Conservation (phyloP, 352 stramenopile species). For the Phytophthora litchii region DNA sequence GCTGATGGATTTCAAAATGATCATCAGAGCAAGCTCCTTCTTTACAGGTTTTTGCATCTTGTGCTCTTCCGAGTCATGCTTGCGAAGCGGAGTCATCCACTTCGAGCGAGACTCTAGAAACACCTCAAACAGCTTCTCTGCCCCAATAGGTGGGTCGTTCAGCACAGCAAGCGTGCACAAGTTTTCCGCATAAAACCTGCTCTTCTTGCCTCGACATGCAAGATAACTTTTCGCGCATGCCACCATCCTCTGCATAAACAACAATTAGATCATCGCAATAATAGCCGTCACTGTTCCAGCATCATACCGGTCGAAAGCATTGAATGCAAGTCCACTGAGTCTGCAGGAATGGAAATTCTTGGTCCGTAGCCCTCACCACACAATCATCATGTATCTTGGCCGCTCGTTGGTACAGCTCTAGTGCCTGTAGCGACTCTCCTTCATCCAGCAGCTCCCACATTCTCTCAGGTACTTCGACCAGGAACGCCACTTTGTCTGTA, state of each 20-base stretch:
- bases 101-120: slow-evolving; percentile 61
- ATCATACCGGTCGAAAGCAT: slow-evolving; percentile 60
- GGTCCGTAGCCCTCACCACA: slow-evolving; percentile 17
- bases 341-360: slow-evolving; percentile 65
- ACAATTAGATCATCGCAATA: slow-evolving; percentile 3
- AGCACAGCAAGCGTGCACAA: slow-evolving; percentile 58
- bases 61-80: slow-evolving; percentile 13
- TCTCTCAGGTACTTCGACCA: slow-evolving; percentile 63
- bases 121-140: slow-evolving; percentile 43
- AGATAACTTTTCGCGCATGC: slow-evolving; percentile 54
- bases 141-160: slow-evolving; percentile 26
- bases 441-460: slow-evolving; percentile 77
- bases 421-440: slow-evolving; percentile 57
- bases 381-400: slow-evolving; percentile 35
- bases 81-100: slow-evolving; percentile 47
- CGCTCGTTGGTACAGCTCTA: slow-evolving; percentile 54
- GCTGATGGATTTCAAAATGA: slow-evolving; percentile 66
- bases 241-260: slow-evolving; percentile 51
- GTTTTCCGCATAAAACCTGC: slow-evolving; percentile 70
- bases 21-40: slow-evolving; percentile 45
- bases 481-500: slow-evolving; percentile 50
- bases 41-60: slow-evolving; percentile 11
- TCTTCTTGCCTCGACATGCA: slow-evolving; percentile 54
- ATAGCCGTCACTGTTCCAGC: not conserved
- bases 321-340: slow-evolving; percentile 72